phyloP scores from a whole-genome alignment of 2,329 filamentous ascomycete genomes.

The Ampelomyces quisqualis region DNA sequence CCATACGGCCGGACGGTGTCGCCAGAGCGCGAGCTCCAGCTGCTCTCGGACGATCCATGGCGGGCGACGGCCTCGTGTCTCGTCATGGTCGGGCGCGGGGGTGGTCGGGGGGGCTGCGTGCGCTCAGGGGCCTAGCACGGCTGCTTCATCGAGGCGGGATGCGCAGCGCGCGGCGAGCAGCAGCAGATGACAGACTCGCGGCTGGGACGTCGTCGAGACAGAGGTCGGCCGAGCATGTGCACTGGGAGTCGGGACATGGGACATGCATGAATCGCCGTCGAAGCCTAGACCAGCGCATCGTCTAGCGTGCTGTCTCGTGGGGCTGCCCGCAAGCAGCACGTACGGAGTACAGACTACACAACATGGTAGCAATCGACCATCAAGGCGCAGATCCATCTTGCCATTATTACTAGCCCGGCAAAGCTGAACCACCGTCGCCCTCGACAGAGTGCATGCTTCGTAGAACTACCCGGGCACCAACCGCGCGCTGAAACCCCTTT shows the following conservation, averaged over 20 bases:
- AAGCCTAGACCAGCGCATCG: slow-evolving; percentile 13
- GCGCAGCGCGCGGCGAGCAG: too few species aligned
- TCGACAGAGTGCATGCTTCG: too few species aligned
- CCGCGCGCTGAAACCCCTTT: too few species aligned
- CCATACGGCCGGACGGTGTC: slow-evolving; percentile 60
- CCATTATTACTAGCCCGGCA: slow-evolving; percentile 1
- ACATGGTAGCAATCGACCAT: slow-evolving; percentile 3
- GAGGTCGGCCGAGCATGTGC: slow-evolving; percentile 1
- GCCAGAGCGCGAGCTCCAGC: slow-evolving; percentile 66
- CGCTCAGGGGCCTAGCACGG: slow-evolving; percentile 39
- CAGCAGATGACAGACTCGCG: too few species aligned
- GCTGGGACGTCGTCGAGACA: slow-evolving; percentile 9
- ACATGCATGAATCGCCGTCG: slow-evolving; percentile 9
- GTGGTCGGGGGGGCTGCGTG: slow-evolving; percentile 29
- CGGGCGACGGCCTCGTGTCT: slow-evolving; percentile 64
- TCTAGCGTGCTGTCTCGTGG: slow-evolving; percentile 9
- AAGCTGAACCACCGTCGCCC: too few species aligned
- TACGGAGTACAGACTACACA: too few species aligned
- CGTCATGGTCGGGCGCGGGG: slow-evolving; percentile 55
- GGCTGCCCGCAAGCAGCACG: slow-evolving; percentile 7
- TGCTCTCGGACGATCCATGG: slow-evolving; percentile 67
- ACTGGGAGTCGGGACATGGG: slow-evolving; percentile 10
- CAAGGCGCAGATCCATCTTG: slow-evolving; percentile 4
- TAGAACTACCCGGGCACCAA: too few species aligned
- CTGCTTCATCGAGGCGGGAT: slow-evolving; percentile 43